Conservation (phyloP, 345 rosid genomes). For the Syzygium aromaticum region DNA sequence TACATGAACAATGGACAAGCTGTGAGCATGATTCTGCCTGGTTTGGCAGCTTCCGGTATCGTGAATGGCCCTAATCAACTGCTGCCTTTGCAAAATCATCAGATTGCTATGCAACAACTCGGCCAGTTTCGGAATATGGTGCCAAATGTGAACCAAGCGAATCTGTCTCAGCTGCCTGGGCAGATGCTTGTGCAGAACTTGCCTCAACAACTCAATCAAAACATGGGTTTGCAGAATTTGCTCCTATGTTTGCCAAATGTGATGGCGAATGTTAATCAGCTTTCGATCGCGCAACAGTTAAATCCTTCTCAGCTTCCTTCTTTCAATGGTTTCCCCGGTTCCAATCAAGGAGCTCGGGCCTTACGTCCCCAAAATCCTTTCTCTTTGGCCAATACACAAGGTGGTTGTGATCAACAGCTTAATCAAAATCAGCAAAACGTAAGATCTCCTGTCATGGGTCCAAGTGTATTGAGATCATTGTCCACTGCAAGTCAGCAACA, state of each 20-base stretch:
- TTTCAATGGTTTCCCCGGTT: background rate
- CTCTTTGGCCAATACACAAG: constrained; percentile 32
- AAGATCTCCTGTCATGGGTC: constrained; percentile 11
- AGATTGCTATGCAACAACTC: constrained; percentile 1
- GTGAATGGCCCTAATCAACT: background rate
- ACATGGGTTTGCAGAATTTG: constrained; percentile 20
- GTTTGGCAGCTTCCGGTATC: background rate
- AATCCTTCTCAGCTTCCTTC: constrained; percentile 11
- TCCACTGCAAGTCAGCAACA: constrained; percentile 14
- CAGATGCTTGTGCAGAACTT: constrained; percentile 10
- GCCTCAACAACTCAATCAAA: constrained; percentile 25
- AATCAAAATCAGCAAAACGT: constrained; percentile 26
- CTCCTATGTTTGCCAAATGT: constrained; percentile 22
- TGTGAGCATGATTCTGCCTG: background rate
- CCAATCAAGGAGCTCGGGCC: background rate
- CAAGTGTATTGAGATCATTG: constrained; percentile 7
- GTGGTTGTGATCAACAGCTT: constrained; percentile 22
- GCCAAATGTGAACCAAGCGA: constrained; percentile 6
- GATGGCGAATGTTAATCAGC: constrained; percentile 29
- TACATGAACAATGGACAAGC: background rate
- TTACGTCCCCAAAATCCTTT: constrained; percentile 15
- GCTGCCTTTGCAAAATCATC: constrained; percentile 3
- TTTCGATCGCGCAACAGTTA: constrained; percentile 15
- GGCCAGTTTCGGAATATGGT: background rate
- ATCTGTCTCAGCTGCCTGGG: background rate